Evolutionary conservation across 345 rosid genomes (phyloP).

Genomic region (Pelargonium nanum): DNA sequence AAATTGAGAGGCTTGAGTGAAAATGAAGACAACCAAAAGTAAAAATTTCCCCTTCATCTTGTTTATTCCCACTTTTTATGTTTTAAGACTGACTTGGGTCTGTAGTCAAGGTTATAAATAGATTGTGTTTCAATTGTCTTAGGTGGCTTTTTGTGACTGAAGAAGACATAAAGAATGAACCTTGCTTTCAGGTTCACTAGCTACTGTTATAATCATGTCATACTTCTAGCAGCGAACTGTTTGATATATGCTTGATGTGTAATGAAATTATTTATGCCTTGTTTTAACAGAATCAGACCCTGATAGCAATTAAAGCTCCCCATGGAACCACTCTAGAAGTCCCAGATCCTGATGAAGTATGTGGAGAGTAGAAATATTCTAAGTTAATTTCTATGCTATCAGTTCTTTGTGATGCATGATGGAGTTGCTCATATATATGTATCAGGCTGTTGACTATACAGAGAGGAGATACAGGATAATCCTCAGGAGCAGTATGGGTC

Average conservation of each 20-base stretch:
- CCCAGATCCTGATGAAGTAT: constrained; percentile 90
- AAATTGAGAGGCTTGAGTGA: constrained; percentile 65
- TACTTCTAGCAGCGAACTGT: neutral
- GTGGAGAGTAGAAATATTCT: constrained; percentile 13
- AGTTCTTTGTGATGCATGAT: constrained; percentile 14
- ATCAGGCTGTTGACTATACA: constrained; percentile 61
- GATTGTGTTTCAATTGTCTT: constrained; percentile 20
- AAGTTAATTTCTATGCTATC: constrained; percentile 1
- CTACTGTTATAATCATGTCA: constrained; percentile 5
- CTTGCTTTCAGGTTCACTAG: constrained; percentile 51
- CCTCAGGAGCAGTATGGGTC: constrained; percentile 94
- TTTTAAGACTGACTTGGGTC: neutral
- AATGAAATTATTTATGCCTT: constrained; percentile 10
- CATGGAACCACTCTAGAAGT: constrained; percentile 97
- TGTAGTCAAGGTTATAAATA: neutral
- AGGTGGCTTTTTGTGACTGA: constrained; percentile 92
- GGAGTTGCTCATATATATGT: constrained; percentile 16
- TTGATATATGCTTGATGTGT: neutral
- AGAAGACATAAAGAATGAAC: constrained; percentile 77
- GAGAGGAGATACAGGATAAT: constrained; percentile 90
- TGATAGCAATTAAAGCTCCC: constrained; percentile 96
- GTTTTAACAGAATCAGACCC: constrained; percentile 70
- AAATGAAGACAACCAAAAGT: constrained; percentile 73
- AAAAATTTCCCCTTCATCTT: constrained; percentile 16
- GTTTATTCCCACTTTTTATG: neutral